These are phyloP conservation scores for Sideroxylon spinosum DNA, from an alignment of 179 eudicot genomes.

Conservation along the genomic window DNA sequence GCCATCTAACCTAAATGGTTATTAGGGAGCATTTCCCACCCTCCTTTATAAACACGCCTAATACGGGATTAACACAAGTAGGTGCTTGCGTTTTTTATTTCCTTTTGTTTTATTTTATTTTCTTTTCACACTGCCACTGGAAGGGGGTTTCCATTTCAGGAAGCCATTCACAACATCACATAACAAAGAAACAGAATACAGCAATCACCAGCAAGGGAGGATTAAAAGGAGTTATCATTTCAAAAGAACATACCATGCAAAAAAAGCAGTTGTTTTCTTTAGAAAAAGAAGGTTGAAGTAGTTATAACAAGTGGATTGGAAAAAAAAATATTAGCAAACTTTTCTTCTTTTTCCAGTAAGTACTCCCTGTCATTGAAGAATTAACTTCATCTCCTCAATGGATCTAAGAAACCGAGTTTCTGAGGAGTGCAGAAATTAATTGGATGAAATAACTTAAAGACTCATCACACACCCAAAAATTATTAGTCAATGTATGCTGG, in stretches of 20 bases:
- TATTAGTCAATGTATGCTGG: background rate
- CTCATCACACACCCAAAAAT: background rate
- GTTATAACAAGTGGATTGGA: background rate
- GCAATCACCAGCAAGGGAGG: background rate
- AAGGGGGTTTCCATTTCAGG: background rate
- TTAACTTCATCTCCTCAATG: slow-evolving; percentile 1
- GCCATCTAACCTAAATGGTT: no score
- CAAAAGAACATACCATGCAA: background rate
- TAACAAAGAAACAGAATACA: background rate
- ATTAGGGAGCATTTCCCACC: no score
- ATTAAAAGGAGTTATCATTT: background rate
- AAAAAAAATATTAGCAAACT: background rate
- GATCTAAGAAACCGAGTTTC: background rate
- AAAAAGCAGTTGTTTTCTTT: background rate
- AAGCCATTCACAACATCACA: background rate
- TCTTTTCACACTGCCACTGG: background rate
- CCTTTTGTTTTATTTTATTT: background rate
- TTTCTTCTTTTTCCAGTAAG: background rate
- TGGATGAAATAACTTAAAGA: background rate
- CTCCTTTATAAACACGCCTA: no score
- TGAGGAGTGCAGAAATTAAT: background rate
- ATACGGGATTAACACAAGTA: background rate
- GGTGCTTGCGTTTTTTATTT: background rate
- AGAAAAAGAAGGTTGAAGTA: slow-evolving; percentile 1
- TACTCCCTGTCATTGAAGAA: background rate